Evolutionary conservation across 1,139 yeast species (phyloP).

Genomic region (Saccharomyces hybrid): DNA sequence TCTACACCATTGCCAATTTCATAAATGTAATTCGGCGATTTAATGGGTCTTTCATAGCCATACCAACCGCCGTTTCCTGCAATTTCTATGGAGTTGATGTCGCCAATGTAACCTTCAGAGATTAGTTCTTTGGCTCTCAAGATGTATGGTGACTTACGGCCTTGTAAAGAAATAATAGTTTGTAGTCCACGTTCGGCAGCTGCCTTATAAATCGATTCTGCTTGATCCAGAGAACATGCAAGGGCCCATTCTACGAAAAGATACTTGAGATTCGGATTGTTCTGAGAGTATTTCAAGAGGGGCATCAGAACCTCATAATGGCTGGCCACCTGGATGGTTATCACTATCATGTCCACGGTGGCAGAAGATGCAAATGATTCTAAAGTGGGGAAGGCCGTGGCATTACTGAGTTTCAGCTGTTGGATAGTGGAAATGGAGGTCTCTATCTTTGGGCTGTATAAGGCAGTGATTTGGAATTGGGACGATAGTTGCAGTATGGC

Average conservation of each 20-base stretch:
- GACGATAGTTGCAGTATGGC: conserved; percentile 24
- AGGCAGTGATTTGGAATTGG: conserved; percentile 24
- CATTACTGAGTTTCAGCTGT: conserved; percentile 18
- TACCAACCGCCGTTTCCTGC: conserved; percentile 28
- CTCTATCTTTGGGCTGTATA: conserved; percentile 16
- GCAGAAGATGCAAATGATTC: conserved; percentile 17
- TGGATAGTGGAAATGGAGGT: conserved; percentile 19
- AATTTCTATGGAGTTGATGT: conserved; percentile 24
- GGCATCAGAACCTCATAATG: conserved; percentile 15
- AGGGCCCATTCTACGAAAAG: conserved; percentile 26
- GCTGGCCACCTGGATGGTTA: conserved; percentile 17
- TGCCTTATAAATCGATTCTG: conserved; percentile 19
- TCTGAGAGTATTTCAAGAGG: conserved; percentile 16
- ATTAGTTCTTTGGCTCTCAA: conserved; percentile 25
- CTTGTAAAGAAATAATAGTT: conserved; percentile 25
- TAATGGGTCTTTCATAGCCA: conserved; percentile 24
- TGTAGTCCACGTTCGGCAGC: conserved; percentile 21
- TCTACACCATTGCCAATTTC: conserved; percentile 24
- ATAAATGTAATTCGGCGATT: conserved; percentile 22
- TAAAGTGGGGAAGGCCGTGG: conserved; percentile 21
- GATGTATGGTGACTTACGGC: conserved; percentile 26
- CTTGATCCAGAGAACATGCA: conserved; percentile 19
- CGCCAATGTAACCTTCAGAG: conserved; percentile 24
- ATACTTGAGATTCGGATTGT: conserved; percentile 20
- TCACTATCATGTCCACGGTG: conserved; percentile 23